Evolutionary conservation across 257 asterid genomes (phyloP).

Genomic region (Lycium barbarum): DNA sequence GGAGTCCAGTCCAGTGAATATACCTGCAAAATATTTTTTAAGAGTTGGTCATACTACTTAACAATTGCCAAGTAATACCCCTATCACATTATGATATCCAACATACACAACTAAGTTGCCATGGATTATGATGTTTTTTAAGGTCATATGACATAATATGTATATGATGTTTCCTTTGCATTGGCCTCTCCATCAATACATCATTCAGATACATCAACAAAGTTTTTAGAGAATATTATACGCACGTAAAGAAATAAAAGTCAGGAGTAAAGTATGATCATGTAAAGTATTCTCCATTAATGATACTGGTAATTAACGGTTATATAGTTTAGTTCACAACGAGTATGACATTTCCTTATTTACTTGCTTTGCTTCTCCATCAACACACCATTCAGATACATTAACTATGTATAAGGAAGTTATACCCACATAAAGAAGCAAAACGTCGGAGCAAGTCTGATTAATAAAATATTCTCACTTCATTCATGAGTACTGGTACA

Average conservation of each 20-base stretch:
- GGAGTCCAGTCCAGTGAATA: slow-evolving; percentile 98
- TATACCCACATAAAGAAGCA: neutral
- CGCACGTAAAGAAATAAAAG: neutral
- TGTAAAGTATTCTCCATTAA: neutral
- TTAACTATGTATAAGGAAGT: neutral
- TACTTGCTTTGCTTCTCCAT: neutral
- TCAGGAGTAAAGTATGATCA: neutral
- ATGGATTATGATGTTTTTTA: neutral
- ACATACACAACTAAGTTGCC: slow-evolving; percentile 4
- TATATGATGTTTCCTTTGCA: neutral
- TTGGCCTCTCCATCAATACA: neutral
- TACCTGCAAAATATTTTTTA: slow-evolving; percentile 56
- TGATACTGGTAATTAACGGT: neutral
- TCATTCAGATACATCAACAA: neutral
- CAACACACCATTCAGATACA: neutral
- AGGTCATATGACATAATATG: neutral
- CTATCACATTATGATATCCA: neutral
- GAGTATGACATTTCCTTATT: neutral
- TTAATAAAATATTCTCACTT: neutral
- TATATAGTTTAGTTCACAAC: neutral
- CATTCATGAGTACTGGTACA: slow-evolving; percentile 15
- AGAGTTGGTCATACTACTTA: slow-evolving; percentile 15
- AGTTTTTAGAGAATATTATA: slow-evolving; percentile 7
- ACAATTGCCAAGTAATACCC: neutral
- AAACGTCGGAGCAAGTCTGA: neutral